A percentile compares a stretch with the other conserved stretches of the same genome.
These are phyloP conservation scores for Backusella luteola DNA, from an alignment of 192 early-diverging fungal species.

Conservation along the genomic window DNA sequence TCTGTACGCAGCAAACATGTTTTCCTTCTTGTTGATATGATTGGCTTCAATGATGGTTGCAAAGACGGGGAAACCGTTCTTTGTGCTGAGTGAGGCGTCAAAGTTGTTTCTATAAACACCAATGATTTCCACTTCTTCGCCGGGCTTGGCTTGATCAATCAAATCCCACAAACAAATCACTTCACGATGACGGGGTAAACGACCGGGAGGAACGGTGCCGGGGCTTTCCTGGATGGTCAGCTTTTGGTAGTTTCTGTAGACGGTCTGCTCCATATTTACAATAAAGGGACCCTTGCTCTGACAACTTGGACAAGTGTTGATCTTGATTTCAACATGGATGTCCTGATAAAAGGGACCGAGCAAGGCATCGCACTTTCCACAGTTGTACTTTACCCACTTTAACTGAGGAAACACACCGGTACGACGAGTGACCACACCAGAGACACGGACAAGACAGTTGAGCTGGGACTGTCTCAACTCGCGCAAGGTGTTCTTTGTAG, in stretches of 20 bases:
- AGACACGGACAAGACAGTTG: constrained; percentile 88
- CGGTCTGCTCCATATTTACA: constrained; percentile 92
- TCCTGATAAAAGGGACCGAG: constrained; percentile 96
- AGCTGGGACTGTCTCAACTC: constrained; percentile 90
- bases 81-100: constrained; percentile 81
- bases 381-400: constrained; percentile 96
- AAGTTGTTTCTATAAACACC: constrained; percentile 96
- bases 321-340: constrained; percentile 78
- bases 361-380: constrained; percentile 87
- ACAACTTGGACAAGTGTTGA: constrained; percentile 84
- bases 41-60: constrained; percentile 97
- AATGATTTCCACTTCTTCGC: constrained; percentile 95
- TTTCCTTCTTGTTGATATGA: constrained; percentile 85
- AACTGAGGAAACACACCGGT: constrained; percentile 97
- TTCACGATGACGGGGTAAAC: constrained; percentile 91
- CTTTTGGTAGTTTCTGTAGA: constrained; percentile 97
- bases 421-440: constrained; percentile 90
- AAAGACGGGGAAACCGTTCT: constrained; percentile 97
- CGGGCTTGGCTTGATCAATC: constrained; percentile 93
- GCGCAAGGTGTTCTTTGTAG: constrained; percentile 79
- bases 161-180: constrained; percentile 95
- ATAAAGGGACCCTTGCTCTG: constrained; percentile 89
- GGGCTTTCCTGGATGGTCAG: constrained; percentile 95
- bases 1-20: constrained; percentile 82
- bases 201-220: constrained; percentile 92